These are phyloP conservation scores for Raphanus raphanistrum DNA, from an alignment of 345 rosid genomes.

Conservation along the genomic window DNA sequence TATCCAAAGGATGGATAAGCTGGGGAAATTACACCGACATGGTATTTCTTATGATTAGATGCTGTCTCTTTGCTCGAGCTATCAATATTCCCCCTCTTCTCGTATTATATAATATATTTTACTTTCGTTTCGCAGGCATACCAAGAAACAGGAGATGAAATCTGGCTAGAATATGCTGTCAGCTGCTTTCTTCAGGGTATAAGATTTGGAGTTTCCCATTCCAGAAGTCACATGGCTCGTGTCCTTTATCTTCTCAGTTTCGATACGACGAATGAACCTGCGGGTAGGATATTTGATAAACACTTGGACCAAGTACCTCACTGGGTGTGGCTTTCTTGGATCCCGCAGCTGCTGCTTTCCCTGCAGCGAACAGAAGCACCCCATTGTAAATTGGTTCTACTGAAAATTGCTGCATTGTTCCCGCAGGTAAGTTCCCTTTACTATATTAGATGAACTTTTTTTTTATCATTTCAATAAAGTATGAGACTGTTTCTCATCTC, in stretches of 20 bases:
- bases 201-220: constrained; percentile 89
- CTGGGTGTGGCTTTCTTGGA: constrained; percentile 99
- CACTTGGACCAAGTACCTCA: constrained; percentile 94
- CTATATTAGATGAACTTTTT: constrained; percentile 8
- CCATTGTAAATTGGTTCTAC: constrained; percentile 92
- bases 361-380: constrained; percentile 96
- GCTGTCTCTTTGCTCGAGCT: constrained; percentile 6
- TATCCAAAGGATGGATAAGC: constrained; percentile 99
- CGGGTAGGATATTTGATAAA: constrained; percentile 93
- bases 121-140: constrained; percentile 61
- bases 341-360: constrained; percentile 93
- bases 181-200: constrained; percentile 99
- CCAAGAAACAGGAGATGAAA: constrained; percentile 76
- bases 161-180: constrained; percentile 96
- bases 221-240: constrained; percentile 95
- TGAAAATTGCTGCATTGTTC: constrained; percentile 82
- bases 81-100: neutral
- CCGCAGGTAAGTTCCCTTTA: constrained; percentile 65
- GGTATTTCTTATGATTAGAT: constrained; percentile 49
- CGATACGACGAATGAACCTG: constrained; percentile 84
- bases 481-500: constrained; percentile 26
- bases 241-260: constrained; percentile 95
- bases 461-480: constrained; percentile 14
- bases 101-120: constrained; percentile 8
- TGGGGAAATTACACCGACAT: constrained; percentile 97